Conservation (phyloP, 768 basidiomycete genomes). For the Phaeolepiota aurea region DNA sequence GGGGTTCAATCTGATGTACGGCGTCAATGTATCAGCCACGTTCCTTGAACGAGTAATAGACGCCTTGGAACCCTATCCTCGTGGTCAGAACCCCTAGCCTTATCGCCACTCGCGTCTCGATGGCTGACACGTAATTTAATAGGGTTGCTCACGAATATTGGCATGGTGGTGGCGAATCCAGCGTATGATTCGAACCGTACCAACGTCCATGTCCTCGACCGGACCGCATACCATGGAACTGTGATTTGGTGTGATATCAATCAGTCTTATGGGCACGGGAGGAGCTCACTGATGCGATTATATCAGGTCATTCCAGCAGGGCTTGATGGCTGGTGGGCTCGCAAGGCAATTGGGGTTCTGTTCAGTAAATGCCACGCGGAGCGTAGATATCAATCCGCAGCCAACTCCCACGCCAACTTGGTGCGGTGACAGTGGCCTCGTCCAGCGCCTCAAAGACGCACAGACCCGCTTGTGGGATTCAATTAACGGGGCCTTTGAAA, state of each 20-base stretch:
- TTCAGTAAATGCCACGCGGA: slow-evolving; percentile 13
- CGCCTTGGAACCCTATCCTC: slow-evolving; percentile 33
- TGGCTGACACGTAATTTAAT: neutral
- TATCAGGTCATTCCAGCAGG: slow-evolving; percentile 33
- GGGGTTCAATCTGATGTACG: slow-evolving; percentile 30
- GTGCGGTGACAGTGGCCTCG: slow-evolving; percentile 25
- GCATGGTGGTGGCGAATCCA: slow-evolving; percentile 39
- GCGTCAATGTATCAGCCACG: slow-evolving; percentile 23
- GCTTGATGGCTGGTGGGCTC: slow-evolving; percentile 33
- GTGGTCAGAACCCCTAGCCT: slow-evolving; percentile 15
- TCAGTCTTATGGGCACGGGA: too few relatives aligned
- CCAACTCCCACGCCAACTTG: slow-evolving; percentile 19
- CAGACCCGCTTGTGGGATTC: slow-evolving; percentile 28
- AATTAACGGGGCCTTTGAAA: slow-evolving; percentile 23
- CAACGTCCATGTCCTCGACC: slow-evolving; percentile 25
- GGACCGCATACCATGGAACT: slow-evolving; percentile 26
- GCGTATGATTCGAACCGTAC: slow-evolving; percentile 34
- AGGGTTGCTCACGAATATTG: slow-evolving; percentile 35
- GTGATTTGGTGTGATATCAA: slow-evolving; percentile 25
- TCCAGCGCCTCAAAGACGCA: slow-evolving; percentile 22
- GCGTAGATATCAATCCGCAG: slow-evolving; percentile 14
- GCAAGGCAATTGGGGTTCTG: slow-evolving; percentile 28
- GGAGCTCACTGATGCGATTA: too few relatives aligned
- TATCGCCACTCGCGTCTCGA: too few relatives aligned
- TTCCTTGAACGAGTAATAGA: slow-evolving; percentile 28